Base-by-base conservation (phyloP, 2,329 filamentous ascomycete species). In the Tolypocladium capitatum region DNA sequence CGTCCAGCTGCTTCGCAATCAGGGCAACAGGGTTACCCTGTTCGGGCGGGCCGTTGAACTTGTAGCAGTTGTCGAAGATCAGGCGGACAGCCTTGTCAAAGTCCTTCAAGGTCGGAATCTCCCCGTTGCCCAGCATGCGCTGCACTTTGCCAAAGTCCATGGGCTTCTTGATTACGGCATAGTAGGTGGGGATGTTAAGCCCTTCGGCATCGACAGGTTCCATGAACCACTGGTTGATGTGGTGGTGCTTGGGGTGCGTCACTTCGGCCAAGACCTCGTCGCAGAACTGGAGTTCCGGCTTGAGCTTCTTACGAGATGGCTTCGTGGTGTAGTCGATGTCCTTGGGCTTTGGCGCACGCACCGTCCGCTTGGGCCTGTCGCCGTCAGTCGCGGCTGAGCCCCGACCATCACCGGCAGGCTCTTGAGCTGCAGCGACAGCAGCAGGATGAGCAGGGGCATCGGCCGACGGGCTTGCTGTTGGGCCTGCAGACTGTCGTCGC, bases 91-190 rank as follows among this genome's bases (percentile, higher is more conserved):
- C 90, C 49, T 76, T 76, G 59, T 94, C 85, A 56, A 97, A 88
- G 42, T 96, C 90, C 63, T 88, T 89, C 1, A 86, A 75, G 48
- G 76, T 87, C 54, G 80, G 76, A 60, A 97, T 97, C 48, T 88
- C 79, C 27, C 89, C 88, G 13, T 73, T 73, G 55, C 83, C 80
- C 36, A 96, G 73, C 66, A 94, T 94, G 38, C 75, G 74, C 33
- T 78, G 73, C 60, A 95, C 84, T n/a, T 87, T 95, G 16, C 76
- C 74, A 45, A 96, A 73, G 63, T 98, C 91, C 91, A 97, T 98
- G 0, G 92, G 92, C 62, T 90, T 88, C 72, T 95, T 97, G 68
- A 98, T 89, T 52, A 97, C 73, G 58, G 84, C 88, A 63, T 92
- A 87, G 63, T 98, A 98, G 24, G 84, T 83, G 1, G 92, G 92